A percentile compares a stretch with the other conserved stretches of the same genome.
Evolutionary conservation across 192 early-diverging fungal genomes (phyloP).

Genomic region (Kappamyces sp.): DNA sequence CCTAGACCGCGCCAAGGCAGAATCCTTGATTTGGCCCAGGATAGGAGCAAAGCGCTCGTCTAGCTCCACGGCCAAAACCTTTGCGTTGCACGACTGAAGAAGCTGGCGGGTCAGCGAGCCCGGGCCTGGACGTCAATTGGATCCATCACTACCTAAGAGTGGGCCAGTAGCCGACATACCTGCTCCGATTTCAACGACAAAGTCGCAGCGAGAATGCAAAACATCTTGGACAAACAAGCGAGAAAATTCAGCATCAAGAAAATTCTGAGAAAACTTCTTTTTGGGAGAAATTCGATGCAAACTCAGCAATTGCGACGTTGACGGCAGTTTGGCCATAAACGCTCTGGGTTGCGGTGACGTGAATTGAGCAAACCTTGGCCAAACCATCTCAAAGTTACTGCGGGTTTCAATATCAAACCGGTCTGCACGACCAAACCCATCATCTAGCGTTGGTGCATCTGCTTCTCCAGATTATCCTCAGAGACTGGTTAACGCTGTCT

Average conservation of each 20-base stretch:
- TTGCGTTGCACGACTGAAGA: background rate
- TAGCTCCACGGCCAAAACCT: slow-evolving; percentile 6
- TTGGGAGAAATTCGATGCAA: background rate
- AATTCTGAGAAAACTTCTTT: slow-evolving; percentile 9
- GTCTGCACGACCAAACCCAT: too few relatives aligned
- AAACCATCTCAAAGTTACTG: too few relatives aligned
- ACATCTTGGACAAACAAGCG: background rate
- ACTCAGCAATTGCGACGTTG: slow-evolving; percentile 6
- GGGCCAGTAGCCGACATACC: too few relatives aligned
- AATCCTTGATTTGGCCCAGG: background rate
- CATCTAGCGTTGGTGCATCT: too few relatives aligned
- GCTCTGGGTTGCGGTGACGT: too few relatives aligned
- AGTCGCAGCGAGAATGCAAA: background rate
- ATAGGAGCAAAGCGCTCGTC: slow-evolving; percentile 10
- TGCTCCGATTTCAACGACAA: slow-evolving; percentile 14
- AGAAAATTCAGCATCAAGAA: slow-evolving; percentile 5
- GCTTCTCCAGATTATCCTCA: too few relatives aligned
- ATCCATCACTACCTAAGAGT: too few relatives aligned
- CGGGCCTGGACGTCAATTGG: background rate
- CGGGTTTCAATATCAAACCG: too few relatives aligned
- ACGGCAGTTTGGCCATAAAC: slow-evolving; percentile 3
- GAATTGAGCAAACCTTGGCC: too few relatives aligned
- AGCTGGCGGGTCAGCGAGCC: slow-evolving; percentile 1
- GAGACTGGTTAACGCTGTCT: too few relatives aligned
- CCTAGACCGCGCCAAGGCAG: background rate